These are phyloP conservation scores for Amphibolis antarctica DNA, from an alignment of 106 monocot genomes.

Conservation along the genomic window DNA sequence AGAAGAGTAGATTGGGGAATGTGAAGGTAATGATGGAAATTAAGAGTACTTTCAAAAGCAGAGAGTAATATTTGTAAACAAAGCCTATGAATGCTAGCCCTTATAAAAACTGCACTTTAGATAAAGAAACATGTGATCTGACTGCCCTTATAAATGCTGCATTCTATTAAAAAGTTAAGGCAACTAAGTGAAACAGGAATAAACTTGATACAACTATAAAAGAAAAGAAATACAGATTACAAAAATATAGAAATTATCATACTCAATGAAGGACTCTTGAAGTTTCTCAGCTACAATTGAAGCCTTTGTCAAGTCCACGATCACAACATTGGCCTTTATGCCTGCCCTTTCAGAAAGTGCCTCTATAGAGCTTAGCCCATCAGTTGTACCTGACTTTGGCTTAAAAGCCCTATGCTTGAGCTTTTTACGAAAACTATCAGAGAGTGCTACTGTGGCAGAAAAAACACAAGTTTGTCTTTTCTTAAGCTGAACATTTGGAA, in stretches of 20 bases:
- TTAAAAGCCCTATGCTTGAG: conserved; percentile 44
- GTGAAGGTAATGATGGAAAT: no score
- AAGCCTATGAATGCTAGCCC: neutral
- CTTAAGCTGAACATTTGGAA: conserved; percentile 42
- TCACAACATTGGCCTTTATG: conserved; percentile 74
- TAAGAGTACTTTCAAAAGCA: no score
- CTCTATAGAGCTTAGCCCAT: conserved; percentile 76
- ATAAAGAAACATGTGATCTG: neutral
- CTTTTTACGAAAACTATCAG: conserved; percentile 80
- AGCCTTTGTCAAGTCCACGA: conserved; percentile 77
- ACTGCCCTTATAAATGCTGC: neutral
- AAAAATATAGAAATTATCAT: conserved; percentile 6
- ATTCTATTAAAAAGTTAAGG: neutral
- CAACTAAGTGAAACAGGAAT: neutral
- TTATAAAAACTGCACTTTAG: neutral
- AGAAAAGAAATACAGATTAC: neutral
- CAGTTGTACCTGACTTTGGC: conserved; percentile 23
- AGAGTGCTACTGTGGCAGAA: conserved; percentile 89
- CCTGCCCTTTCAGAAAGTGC: conserved; percentile 72
- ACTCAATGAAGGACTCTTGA: conserved; percentile 95
- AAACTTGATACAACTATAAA: neutral
- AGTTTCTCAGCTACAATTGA: conserved; percentile 83
- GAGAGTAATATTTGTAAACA: no score
- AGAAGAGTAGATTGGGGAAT: no score
- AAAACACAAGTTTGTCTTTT: conserved; percentile 94